Evolutionary conservation across 2,329 filamentous ascomycete genomes (phyloP).

Genomic region (Colletotrichum lini): DNA sequence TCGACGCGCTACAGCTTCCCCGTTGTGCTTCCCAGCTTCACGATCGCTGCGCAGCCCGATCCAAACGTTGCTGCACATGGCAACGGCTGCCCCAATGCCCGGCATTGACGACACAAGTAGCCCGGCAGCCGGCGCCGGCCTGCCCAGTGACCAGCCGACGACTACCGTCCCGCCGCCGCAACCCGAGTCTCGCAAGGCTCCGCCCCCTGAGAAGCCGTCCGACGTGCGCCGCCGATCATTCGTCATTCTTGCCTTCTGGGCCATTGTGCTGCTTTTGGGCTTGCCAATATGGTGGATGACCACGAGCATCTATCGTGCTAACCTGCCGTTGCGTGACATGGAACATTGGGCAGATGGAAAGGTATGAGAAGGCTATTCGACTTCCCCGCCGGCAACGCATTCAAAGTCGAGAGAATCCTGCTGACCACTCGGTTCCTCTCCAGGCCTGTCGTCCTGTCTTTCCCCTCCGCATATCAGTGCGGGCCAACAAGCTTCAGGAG

Average conservation of each 20-base stretch:
- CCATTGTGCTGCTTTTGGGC: slow-evolving; percentile 85
- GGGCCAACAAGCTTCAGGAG: slow-evolving; percentile 75
- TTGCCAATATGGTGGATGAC: slow-evolving; percentile 97
- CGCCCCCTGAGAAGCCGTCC: slow-evolving; percentile 83
- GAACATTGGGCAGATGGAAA: slow-evolving; percentile 91
- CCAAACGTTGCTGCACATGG: slow-evolving; percentile 11
- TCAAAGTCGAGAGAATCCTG: background rate
- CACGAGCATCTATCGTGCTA: slow-evolving; percentile 90
- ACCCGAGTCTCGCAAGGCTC: slow-evolving; percentile 57
- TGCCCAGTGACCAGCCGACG: slow-evolving; percentile 2
- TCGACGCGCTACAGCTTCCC: background rate
- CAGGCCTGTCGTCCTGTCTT: slow-evolving; percentile 92
- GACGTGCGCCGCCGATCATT: slow-evolving; percentile 78
- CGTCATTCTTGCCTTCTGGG: slow-evolving; percentile 92
- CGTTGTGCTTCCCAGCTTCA: background rate
- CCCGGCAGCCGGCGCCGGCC: slow-evolving; percentile 7
- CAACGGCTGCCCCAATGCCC: slow-evolving; percentile 33
- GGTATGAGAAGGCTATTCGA: slow-evolving; percentile 64
- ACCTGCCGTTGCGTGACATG: slow-evolving; percentile 88
- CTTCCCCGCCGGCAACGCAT: background rate
- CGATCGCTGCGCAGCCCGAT: slow-evolving; percentile 18
- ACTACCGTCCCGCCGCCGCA: slow-evolving; percentile 18
- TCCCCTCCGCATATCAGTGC: slow-evolving; percentile 84
- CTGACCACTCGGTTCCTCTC: slow-evolving; percentile 14
- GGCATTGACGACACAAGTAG: slow-evolving; percentile 22